phyloP scores from a whole-genome alignment of 2,329 filamentous ascomycete genomes.

The Fusarium illudens region DNA sequence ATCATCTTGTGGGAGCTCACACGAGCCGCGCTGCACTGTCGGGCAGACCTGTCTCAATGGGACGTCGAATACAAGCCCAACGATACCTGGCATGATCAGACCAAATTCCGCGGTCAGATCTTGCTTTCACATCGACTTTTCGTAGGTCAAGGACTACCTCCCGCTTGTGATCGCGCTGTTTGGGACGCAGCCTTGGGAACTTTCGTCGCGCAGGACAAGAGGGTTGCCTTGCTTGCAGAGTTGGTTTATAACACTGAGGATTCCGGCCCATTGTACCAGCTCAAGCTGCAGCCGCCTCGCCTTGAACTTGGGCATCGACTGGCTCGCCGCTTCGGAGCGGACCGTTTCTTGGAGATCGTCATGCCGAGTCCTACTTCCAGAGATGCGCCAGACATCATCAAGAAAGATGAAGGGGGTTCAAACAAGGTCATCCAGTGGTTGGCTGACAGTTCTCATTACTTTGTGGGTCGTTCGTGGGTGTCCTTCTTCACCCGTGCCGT shows the following conservation, averaged over 20 bases:
- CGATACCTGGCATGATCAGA: conserved; percentile 55
- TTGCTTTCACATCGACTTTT: conserved; percentile 50
- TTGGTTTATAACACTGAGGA: conserved; percentile 50
- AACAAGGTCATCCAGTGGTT: conserved; percentile 46
- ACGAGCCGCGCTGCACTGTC: conserved; percentile 57
- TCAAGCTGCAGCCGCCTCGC: conserved; percentile 59
- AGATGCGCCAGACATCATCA: conserved; percentile 41
- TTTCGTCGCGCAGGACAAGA: conserved; percentile 48
- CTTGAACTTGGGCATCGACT: conserved; percentile 62
- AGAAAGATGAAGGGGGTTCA: conserved; percentile 44
- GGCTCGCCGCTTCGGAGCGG: conserved; percentile 63
- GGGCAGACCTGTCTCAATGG: conserved; percentile 49
- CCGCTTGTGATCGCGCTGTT: conserved; percentile 52
- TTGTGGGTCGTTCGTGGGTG: conserved; percentile 58
- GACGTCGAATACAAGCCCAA: conserved; percentile 47
- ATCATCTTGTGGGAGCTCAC: conserved; percentile 62
- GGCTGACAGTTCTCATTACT: conserved; percentile 46
- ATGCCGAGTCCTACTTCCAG: conserved; percentile 54
- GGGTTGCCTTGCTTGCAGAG: conserved; percentile 55
- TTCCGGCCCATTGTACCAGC: conserved; percentile 52
- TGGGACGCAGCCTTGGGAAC: conserved; percentile 56
- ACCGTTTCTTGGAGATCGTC: conserved; percentile 65
- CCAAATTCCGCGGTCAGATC: conserved; percentile 53
- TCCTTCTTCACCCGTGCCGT: conserved; percentile 56
- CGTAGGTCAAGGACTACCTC: conserved; percentile 56